Evolutionary conservation across 2,329 filamentous ascomycete species (phyloP).

Genomic region (Botrytis hyacinthi): DNA sequence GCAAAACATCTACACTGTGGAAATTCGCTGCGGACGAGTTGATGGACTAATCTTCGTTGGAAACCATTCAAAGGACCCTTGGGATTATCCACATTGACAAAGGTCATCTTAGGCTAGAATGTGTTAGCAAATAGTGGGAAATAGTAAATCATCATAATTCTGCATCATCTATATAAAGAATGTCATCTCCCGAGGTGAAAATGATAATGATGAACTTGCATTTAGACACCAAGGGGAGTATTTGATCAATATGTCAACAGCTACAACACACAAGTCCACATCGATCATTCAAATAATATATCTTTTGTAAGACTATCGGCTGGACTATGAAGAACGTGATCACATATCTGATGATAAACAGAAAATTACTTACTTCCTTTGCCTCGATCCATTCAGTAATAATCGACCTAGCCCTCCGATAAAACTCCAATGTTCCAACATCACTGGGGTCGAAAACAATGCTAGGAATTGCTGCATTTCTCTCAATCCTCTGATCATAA

Average conservation of each 20-base stretch:
- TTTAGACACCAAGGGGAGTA: neutral
- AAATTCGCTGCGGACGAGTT: conserved; percentile 63
- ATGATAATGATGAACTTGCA: neutral
- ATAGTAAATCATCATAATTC: neutral
- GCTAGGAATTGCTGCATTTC: conserved; percentile 31
- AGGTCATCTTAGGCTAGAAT: conserved; percentile 36
- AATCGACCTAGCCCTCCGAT: conserved; percentile 28
- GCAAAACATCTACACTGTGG: conserved; percentile 38
- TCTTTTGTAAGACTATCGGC: neutral
- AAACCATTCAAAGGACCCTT: conserved; percentile 50
- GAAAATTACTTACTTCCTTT: conserved; percentile 25
- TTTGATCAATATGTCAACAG: neutral
- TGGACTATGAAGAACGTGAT: neutral
- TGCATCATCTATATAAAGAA: neutral
- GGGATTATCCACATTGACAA: conserved; percentile 47
- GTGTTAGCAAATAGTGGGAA: neutral
- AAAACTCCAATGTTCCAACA: conserved; percentile 31
- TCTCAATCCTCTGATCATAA: conserved; percentile 34
- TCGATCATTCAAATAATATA: neutral
- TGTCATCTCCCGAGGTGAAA: neutral
- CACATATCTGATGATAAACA: neutral
- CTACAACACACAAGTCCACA: neutral
- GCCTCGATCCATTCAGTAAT: conserved; percentile 34
- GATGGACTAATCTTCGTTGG: conserved; percentile 64
- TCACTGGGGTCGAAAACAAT: conserved; percentile 32